Evolutionary conservation across 2,329 filamentous ascomycete species (phyloP), one percentile per base, ranked within the genome.

Genomic region (Aureobasidium namibiae): DNA sequence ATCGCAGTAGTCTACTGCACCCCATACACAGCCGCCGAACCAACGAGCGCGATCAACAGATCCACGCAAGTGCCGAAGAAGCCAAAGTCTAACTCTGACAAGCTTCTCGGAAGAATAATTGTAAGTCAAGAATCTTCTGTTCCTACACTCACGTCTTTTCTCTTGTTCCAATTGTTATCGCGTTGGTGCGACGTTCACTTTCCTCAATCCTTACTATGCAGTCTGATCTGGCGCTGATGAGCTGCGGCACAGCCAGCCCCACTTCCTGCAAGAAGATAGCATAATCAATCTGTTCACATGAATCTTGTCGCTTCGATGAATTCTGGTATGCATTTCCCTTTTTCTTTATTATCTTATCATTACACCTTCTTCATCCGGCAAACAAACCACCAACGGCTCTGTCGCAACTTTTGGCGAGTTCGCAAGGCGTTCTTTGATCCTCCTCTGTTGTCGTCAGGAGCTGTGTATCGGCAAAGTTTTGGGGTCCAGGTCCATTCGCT

Each of bases 201-300:
- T 11, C 21, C 23, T 26, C 29, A 16, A 56, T 23, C 16, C 26
- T 31, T 33, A 16, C 8, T 18, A 31, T 44, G 38, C 50, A 31
- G 18, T 38, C 36, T 38, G 42, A 36, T 39, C 31, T 39, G 41
- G 23, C 21, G 42, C 54, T 57, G 41, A 57, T 57, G 42, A 48
- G 29, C 21, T 57, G 54, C 54, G 54, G 54, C 54, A 57, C 54
- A 57, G 54, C 39, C 16, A 38, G 42, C 54, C 54, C 54, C 54
- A 48, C 54, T 57, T 48, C 42, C 54, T 57, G 54, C 54, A 57
- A 21, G 42, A 36, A 21, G 41, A 57, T 57, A 57, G 42, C 54
- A 57, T 57, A 41, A 48, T 48, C 54, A 57, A 41, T 33, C 42
- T 57, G 41, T 57, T 57, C 54, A 57, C 42, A 57, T 57, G 54